A percentile compares a stretch with the other conserved stretches of the same genome.
These are phyloP conservation scores for Vararia minispora DNA, from an alignment of 768 basidiomycete species.

Conservation along the genomic window DNA sequence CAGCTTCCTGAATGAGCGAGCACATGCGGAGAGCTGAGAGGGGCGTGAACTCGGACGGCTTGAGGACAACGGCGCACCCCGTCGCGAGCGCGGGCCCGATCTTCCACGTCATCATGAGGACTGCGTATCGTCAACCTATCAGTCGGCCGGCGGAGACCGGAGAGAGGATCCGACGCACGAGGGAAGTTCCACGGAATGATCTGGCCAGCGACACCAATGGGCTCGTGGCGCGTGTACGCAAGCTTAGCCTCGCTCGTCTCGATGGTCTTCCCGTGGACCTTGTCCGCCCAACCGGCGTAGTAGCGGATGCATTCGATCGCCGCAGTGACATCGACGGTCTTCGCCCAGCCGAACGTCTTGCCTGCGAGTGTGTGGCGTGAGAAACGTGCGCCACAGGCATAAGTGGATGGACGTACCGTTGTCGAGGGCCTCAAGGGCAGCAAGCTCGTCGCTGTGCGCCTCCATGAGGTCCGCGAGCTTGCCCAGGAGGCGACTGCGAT, in stretches of 20 bases:
- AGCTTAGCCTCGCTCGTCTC: constrained; percentile 43
- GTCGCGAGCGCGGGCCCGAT: constrained; percentile 53
- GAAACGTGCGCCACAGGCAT: no score
- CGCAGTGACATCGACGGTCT: constrained; percentile 34
- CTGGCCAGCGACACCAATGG: constrained; percentile 42
- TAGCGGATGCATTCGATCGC: constrained; percentile 50
- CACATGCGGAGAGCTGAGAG: constrained; percentile 38
- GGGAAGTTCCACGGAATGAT: constrained; percentile 67
- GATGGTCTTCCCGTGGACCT: constrained; percentile 65
- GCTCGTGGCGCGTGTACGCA: constrained; percentile 51
- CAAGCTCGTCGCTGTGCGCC: constrained; percentile 46
- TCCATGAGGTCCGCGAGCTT: constrained; percentile 62
- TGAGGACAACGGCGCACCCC: constrained; percentile 50
- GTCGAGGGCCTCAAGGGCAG: constrained; percentile 66
- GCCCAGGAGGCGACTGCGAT: constrained; percentile 43
- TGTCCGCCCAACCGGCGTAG: constrained; percentile 89
- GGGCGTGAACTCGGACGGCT: constrained; percentile 59
- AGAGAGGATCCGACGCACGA: no score
- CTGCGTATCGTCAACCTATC: no score
- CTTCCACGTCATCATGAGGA: constrained; percentile 51
- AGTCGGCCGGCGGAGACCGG: no score
- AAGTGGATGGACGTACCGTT: no score
- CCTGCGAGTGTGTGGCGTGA: no score
- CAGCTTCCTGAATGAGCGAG: constrained; percentile 41
- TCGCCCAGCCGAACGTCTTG: constrained; percentile 42